Percentiles rank a stretch among this genome's conserved stretches.
phyloP scores from a whole-genome alignment of 176 grass and related monocot species.

The Tillandsia fasciculata region DNA sequence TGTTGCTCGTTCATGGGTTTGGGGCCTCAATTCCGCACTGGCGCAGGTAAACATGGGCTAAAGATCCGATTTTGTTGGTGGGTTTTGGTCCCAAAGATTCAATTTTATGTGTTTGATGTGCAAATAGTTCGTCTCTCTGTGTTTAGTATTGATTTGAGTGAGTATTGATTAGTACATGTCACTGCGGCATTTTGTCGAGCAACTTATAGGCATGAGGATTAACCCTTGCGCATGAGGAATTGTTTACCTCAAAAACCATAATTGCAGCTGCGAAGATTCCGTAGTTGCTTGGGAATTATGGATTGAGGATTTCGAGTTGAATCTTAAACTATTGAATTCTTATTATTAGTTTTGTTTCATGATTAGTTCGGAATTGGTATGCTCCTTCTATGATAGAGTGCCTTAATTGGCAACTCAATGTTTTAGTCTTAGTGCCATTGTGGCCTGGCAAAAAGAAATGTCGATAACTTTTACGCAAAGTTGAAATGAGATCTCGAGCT shows the following conservation, averaged over 20 bases:
- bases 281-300: background rate
- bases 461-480: too few species aligned
- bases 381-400: too few species aligned
- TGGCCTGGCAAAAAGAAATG: too few species aligned
- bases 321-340: background rate
- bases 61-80: background rate
- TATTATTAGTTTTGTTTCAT: background rate
- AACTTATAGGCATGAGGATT: background rate
- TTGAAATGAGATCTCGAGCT: too few species aligned
- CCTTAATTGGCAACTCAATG: too few species aligned
- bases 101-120: background rate
- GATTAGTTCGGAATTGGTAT: background rate
- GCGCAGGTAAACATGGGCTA: slow-evolving; percentile 48
- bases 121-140: background rate
- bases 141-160: too few species aligned
- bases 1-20: slow-evolving; percentile 91
- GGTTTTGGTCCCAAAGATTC: background rate
- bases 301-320: background rate
- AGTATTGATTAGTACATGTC: too few species aligned
- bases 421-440: too few species aligned
- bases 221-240: background rate
- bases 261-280: background rate
- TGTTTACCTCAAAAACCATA: background rate
- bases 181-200: background rate
- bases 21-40: slow-evolving; percentile 86